phyloP scores from a whole-genome alignment of 257 asterid genomes.

The Hygrophila difformis region DNA sequence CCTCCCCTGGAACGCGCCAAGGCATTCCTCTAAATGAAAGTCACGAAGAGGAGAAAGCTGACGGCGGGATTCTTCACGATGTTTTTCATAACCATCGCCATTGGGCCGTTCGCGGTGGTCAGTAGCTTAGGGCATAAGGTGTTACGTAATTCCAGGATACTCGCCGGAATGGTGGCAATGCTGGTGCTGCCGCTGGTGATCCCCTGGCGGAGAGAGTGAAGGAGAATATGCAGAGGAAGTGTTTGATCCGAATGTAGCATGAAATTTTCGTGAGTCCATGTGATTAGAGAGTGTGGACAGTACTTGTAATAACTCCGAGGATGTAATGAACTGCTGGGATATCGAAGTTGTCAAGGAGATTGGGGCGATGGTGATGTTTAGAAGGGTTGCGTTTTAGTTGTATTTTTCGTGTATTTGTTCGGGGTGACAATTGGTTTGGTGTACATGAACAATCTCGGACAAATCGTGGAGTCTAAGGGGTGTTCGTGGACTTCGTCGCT shows the following conservation, averaged over 20 bases:
- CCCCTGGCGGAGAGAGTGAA: conserved; percentile 29
- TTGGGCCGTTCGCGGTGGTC: conserved; percentile 40
- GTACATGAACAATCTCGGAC: conserved; percentile 62
- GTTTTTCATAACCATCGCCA: conserved; percentile 32
- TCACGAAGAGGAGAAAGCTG: no score
- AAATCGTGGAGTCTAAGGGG: conserved; percentile 63
- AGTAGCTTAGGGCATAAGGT: conserved; percentile 24
- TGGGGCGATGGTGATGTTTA: conserved; percentile 40
- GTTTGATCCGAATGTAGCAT: conserved; percentile 25
- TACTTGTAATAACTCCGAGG: neutral
- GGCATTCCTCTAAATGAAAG: no score
- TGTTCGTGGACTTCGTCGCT: conserved; percentile 33
- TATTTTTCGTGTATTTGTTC: conserved; percentile 55
- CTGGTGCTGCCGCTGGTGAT: conserved; percentile 25
- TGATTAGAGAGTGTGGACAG: conserved; percentile 5
- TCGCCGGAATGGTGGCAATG: conserved; percentile 24
- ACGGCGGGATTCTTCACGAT: conserved; percentile 36
- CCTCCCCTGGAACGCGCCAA: no score
- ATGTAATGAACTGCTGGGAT: neutral
- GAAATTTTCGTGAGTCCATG: neutral
- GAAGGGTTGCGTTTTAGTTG: conserved; percentile 52
- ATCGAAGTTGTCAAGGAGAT: conserved; percentile 30
- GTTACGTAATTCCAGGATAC: conserved; percentile 10
- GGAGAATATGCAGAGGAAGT: conserved; percentile 29
- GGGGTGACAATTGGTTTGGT: conserved; percentile 75